Conservation (phyloP, 2,329 filamentous ascomycete species). For the Cladophialophora yegresii region DNA sequence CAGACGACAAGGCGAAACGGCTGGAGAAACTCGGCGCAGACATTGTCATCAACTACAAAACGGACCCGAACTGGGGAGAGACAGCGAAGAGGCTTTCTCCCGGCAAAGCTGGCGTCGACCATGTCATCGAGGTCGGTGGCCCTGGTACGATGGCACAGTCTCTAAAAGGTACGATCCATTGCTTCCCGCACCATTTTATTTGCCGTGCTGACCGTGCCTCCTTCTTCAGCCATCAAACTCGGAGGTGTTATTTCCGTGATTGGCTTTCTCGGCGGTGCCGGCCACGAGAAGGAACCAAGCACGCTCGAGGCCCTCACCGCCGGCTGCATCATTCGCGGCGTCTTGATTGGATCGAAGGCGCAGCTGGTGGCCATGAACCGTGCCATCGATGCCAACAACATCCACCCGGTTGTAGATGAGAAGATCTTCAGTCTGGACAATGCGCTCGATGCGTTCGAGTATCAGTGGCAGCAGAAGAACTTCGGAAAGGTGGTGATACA, state of each 20-base stretch:
- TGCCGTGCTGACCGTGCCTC: neutral
- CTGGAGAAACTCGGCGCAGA: constrained; percentile 60
- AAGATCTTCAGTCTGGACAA: constrained; percentile 58
- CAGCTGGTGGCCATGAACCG: constrained; percentile 62
- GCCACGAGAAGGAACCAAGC: constrained; percentile 47
- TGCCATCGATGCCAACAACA: constrained; percentile 60
- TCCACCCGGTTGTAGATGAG: constrained; percentile 61
- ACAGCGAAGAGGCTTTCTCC: constrained; percentile 56
- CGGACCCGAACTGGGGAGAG: constrained; percentile 60
- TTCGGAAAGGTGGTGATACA: constrained; percentile 58
- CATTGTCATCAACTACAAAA: constrained; percentile 64
- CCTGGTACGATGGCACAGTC: constrained; percentile 61
- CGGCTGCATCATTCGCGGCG: constrained; percentile 59
- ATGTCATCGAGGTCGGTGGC: constrained; percentile 68
- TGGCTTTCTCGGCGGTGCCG: constrained; percentile 54
- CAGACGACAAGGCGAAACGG: constrained; percentile 55
- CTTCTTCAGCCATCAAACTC: constrained; percentile 44
- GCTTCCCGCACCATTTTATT: neutral
- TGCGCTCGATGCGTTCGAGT: constrained; percentile 57
- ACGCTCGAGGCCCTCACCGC: constrained; percentile 55
- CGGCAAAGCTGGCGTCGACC: constrained; percentile 59
- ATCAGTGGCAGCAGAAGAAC: constrained; percentile 58
- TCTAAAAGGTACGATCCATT: constrained; percentile 42
- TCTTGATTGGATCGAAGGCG: constrained; percentile 58
- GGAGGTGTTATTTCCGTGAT: constrained; percentile 56